These are phyloP conservation scores for Lotmaria passim DNA, from an alignment of 208 protist species.

Conservation along the genomic window DNA sequence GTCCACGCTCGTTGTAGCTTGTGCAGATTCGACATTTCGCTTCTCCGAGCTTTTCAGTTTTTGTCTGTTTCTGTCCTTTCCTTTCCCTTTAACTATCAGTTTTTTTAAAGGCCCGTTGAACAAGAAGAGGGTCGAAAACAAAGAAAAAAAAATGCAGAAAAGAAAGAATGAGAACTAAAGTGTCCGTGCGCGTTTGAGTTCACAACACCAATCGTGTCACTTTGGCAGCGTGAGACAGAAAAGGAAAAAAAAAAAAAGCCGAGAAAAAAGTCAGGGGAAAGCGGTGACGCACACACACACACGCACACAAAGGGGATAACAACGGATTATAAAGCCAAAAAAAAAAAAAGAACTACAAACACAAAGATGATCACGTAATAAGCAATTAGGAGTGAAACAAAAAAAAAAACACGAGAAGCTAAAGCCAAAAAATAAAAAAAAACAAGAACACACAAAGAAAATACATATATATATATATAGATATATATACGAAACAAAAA, in stretches of 20 bases:
- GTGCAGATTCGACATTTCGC: slow-evolving; percentile 33
- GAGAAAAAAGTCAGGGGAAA: slow-evolving; percentile 14
- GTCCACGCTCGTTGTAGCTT: slow-evolving; percentile 74
- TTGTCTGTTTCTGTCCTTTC: background rate
- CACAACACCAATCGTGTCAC: too few species aligned
- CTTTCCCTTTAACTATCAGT: too few species aligned
- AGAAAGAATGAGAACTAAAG: background rate
- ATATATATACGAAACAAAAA: too few species aligned
- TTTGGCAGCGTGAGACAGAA: background rate
- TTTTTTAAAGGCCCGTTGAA: too few species aligned
- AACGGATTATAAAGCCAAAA: background rate
- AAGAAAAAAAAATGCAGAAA: background rate
- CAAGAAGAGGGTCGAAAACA: background rate
- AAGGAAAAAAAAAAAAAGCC: slow-evolving; percentile 5
- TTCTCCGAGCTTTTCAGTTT: background rate
- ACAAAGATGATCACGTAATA: too few species aligned
- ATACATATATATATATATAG: background rate
- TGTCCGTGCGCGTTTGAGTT: too few species aligned
- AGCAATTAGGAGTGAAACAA: slow-evolving; percentile 1
- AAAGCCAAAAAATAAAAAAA: background rate
- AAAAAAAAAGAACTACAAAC: slow-evolving; percentile 1
- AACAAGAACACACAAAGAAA: background rate
- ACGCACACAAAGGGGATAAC: background rate
- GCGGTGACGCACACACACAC: background rate
- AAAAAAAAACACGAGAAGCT: slow-evolving; percentile 15